phyloP scores from a whole-genome alignment of 2,329 filamentous ascomycete genomes.

The Penicillium corylophilum region DNA sequence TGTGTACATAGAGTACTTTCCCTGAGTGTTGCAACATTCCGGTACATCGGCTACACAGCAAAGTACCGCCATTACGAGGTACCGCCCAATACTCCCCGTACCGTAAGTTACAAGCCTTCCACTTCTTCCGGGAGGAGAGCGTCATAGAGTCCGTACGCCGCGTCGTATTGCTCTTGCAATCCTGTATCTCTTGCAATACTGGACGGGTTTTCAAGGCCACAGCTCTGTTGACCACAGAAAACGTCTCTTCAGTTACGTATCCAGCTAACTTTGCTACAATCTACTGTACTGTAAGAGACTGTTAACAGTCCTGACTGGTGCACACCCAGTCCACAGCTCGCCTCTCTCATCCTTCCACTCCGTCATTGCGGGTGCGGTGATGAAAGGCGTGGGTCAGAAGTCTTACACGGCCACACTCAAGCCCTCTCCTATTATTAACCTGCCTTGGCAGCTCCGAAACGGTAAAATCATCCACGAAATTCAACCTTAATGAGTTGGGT shows the following conservation, averaged over 20 bases:
- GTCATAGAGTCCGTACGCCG: constrained; percentile 16
- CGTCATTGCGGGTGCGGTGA: constrained; percentile 18
- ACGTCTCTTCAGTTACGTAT: not conserved
- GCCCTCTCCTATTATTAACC: constrained; percentile 4
- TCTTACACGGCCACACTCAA: constrained; percentile 14
- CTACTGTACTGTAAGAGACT: not conserved
- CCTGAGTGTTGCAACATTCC: not conserved
- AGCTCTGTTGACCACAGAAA: not conserved
- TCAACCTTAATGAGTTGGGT: not conserved
- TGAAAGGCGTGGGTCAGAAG: constrained; percentile 18
- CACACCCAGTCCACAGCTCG: not conserved
- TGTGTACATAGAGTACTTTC: not conserved
- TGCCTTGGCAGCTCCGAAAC: constrained; percentile 1
- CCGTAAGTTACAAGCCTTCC: constrained; percentile 14
- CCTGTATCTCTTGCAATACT: not conserved
- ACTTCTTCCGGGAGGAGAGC: constrained; percentile 15
- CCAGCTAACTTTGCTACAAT: not conserved
- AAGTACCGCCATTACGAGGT: not conserved
- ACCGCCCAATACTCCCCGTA: constrained; percentile 2
- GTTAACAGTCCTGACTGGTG: not conserved
- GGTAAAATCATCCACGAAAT: not conserved
- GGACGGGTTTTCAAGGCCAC: not conserved
- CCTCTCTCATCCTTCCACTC: constrained; percentile 1
- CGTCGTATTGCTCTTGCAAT: not conserved
- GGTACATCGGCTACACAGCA: not conserved